These are phyloP conservation scores for Yamadazyma tumulicola DNA, from an alignment of 805 yeast species.

Conservation along the genomic window DNA sequence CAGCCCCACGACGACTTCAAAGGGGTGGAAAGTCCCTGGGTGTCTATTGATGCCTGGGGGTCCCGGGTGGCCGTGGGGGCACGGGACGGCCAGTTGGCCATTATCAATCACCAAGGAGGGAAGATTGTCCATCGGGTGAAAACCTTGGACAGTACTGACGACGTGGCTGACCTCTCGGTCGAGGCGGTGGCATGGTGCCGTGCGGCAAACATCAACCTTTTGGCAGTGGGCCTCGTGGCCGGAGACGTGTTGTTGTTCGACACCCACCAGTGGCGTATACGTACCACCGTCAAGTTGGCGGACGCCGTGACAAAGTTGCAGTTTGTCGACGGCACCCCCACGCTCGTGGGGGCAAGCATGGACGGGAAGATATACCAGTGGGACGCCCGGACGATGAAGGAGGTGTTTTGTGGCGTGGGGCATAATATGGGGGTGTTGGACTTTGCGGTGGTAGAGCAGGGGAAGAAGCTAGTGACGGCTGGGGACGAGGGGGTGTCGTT, in stretches of 20 bases:
- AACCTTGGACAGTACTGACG: slow-evolving; percentile 54
- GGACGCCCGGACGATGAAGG: slow-evolving; percentile 85
- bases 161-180: slow-evolving; percentile 41
- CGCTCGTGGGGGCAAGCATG: slow-evolving; percentile 70
- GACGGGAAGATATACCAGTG: slow-evolving; percentile 83
- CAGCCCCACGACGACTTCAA: slow-evolving; percentile 59
- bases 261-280: slow-evolving; percentile 78
- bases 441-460: slow-evolving; percentile 65
- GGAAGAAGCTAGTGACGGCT: slow-evolving; percentile 76
- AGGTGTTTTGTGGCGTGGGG: slow-evolving; percentile 77
- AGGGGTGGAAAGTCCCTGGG: slow-evolving; percentile 86
- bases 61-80: slow-evolving; percentile 75
- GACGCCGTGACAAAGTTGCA: slow-evolving; percentile 82
- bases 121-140: slow-evolving; percentile 61
- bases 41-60: slow-evolving; percentile 55
- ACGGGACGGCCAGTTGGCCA: slow-evolving; percentile 79
- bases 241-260: slow-evolving; percentile 86
- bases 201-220: slow-evolving; percentile 46
- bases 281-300: slow-evolving; percentile 60
- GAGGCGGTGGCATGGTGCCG: slow-evolving; percentile 75
- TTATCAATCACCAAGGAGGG: slow-evolving; percentile 77
- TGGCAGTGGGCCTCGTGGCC: slow-evolving; percentile 87
- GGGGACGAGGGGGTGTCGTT: slow-evolving; percentile 96
- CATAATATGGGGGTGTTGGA: slow-evolving; percentile 94
- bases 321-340: slow-evolving; percentile 58